Evolutionary conservation across 306 rosid species (phyloP), one percentile per base, ranked within the genome.

Genomic region (Comarum palustre): DNA sequence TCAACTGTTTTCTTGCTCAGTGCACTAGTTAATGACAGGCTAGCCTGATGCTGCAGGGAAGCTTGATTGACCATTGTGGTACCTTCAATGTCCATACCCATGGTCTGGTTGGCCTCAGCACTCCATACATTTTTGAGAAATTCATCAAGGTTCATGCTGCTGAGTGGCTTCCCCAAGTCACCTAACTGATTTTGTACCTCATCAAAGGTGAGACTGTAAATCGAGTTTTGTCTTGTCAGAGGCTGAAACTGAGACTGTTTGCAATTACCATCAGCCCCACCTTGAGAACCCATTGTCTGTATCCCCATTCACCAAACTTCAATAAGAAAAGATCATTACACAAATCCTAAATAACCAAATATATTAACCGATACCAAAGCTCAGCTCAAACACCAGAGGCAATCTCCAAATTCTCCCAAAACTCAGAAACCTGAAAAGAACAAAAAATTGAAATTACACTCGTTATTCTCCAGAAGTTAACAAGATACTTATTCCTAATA

Each of bases 71-170:
- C 76, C 86, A 78, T 77, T 12, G 85, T 15, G 2, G 81, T 59
- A 59, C 79, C 82, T 76, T 83, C 91, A 65, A 80, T 82, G 12
- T 84, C 93, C 73, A 78, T 61, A 61, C 81, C 77, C 10, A 69
- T 32, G 20, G 88, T 74, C 68, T 89, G 97, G 81, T 86, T 92
- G 32, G 91, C 90, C 87, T 91, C 98, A 0, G 73, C 97, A 61
- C 84, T 87, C 95, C 90, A 91, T 65, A 94, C 91, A 74, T 77
- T 94, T 82, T 89, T 91, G 0, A 94, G 97, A 84, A 94, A 96
- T 87, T 94, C 98, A 2, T 94, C 98, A 39, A 94, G 94, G 80
- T 94, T 94, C 98, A 94, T 94, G 81, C 97, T 91, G 70, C 89
- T 80, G 46, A 94, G 83, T 1, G 98, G 98, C 75, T 94, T 94